These are phyloP conservation scores for Apiosordaria backusii DNA, from an alignment of 495 filamentous ascomycete genomes.

Conservation along the genomic window DNA sequence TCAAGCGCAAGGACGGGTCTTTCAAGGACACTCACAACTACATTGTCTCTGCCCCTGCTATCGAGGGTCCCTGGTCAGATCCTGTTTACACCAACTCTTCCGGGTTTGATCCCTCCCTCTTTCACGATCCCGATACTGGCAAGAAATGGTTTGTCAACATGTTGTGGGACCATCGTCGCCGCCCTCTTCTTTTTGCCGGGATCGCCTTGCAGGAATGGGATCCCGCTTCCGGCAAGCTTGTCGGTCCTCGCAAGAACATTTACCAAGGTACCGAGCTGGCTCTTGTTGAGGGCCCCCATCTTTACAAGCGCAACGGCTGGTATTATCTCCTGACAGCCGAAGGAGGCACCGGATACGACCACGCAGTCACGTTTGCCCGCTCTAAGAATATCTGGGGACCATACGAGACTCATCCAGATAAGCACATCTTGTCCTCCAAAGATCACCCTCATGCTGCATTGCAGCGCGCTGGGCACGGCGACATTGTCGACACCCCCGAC, in stretches of 20 bases:
- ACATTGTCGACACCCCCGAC: slow-evolving; percentile 55
- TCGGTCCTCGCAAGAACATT: slow-evolving; percentile 49
- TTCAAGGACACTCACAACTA: slow-evolving; percentile 57
- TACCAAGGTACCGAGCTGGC: slow-evolving; percentile 53
- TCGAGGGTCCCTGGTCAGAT: slow-evolving; percentile 55
- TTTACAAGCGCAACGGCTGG: slow-evolving; percentile 61
- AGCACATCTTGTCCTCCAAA: slow-evolving; percentile 45
- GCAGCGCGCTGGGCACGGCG: slow-evolving; percentile 56
- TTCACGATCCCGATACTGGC: slow-evolving; percentile 53
- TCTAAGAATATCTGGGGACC: slow-evolving; percentile 56
- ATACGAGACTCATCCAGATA: slow-evolving; percentile 52
- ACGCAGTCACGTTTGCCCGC: slow-evolving; percentile 52
- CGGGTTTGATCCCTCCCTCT: slow-evolving; percentile 57
- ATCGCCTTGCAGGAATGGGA: slow-evolving; percentile 52
- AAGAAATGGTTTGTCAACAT: slow-evolving; percentile 56
- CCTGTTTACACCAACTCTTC: slow-evolving; percentile 52
- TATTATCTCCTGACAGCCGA: slow-evolving; percentile 69
- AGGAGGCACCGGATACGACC: slow-evolving; percentile 58
- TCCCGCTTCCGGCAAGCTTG: slow-evolving; percentile 38
- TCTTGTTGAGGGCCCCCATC: slow-evolving; percentile 60
- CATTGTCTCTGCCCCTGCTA: slow-evolving; percentile 44
- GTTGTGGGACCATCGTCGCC: slow-evolving; percentile 49
- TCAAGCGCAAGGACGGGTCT: slow-evolving; percentile 54
- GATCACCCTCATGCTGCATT: slow-evolving; percentile 44
- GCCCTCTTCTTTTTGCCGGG: slow-evolving; percentile 44